phyloP scores from a whole-genome alignment of 169 alveolate genomes.

The Eimeria praecox region DNA sequence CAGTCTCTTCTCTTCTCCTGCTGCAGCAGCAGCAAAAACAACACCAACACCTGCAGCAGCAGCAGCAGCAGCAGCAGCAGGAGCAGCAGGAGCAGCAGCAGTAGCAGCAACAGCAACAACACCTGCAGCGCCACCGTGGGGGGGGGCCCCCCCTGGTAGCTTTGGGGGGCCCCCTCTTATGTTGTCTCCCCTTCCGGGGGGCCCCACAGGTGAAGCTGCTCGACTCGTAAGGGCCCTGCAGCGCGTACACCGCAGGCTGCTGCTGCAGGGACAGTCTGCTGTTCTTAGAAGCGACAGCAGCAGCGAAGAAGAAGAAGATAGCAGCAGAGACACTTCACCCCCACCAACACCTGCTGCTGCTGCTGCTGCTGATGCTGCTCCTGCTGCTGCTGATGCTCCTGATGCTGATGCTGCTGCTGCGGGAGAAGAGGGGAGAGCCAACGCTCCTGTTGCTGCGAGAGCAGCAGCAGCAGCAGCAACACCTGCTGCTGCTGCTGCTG shows the following conservation, averaged over 20 bases:
- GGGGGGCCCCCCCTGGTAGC: conserved; percentile 6
- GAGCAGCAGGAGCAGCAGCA: background rate
- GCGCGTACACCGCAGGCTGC: conserved; percentile 34
- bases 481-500: conserved; percentile 27
- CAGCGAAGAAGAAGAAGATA: conserved; percentile 53
- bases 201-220: background rate
- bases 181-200: background rate
- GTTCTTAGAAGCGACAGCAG: conserved; percentile 75
- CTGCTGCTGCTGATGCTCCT: conserved; percentile 32
- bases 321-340: conserved; percentile 62
- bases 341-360: background rate
- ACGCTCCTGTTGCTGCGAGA: background rate
- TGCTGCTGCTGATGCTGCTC: conserved; percentile 7
- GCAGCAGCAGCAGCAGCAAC: conserved; percentile 18
- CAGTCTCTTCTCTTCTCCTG: conserved; percentile 34
- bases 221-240: conserved; percentile 44
- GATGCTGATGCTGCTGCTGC: background rate
- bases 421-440: background rate
- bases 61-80: conserved; percentile 40
- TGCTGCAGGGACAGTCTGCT: conserved; percentile 56
- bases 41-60: background rate
- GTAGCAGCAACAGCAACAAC: background rate
- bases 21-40: conserved; percentile 39
- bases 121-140: background rate
- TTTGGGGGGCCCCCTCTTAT: background rate